Evolutionary conservation across 495 filamentous ascomycete genomes (phyloP).

Genomic region (Penicillium subrubescens): DNA sequence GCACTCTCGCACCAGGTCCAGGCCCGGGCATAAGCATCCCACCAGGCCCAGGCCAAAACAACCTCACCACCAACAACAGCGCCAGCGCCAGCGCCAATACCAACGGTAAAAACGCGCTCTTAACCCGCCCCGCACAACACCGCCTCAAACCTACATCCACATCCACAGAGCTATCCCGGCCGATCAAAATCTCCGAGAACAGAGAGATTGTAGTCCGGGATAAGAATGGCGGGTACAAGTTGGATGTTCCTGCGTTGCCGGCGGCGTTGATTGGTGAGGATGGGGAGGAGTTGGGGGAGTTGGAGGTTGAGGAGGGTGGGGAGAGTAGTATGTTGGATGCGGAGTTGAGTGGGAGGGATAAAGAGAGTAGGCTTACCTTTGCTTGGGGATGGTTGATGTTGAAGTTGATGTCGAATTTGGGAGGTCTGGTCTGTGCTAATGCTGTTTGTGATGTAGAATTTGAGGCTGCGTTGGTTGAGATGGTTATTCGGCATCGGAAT

Average conservation of each 20-base stretch:
- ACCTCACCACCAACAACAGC: background rate
- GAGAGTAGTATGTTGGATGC: slow-evolving; percentile 12
- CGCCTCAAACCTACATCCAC: slow-evolving; percentile 33
- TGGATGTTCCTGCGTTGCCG: slow-evolving; percentile 66
- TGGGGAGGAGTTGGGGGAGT: slow-evolving; percentile 51
- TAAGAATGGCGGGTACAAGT: slow-evolving; percentile 70
- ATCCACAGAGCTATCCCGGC: slow-evolving; percentile 39
- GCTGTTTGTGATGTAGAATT: slow-evolving; percentile 33
- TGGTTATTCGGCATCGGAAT: slow-evolving; percentile 63
- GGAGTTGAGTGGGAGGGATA: slow-evolving; percentile 43
- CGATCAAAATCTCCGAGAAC: slow-evolving; percentile 45
- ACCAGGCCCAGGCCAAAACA: background rate
- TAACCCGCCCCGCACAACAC: slow-evolving; percentile 33
- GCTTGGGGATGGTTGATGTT: background rate
- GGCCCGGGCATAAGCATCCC: background rate
- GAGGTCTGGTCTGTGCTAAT: slow-evolving; percentile 3
- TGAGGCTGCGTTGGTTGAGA: slow-evolving; percentile 51
- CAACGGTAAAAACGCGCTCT: slow-evolving; percentile 17
- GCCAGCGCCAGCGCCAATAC: background rate
- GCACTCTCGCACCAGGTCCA: background rate
- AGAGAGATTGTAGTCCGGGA: slow-evolving; percentile 77
- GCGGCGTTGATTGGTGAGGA: slow-evolving; percentile 54
- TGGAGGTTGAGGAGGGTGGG: slow-evolving; percentile 26
- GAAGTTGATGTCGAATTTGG: background rate
- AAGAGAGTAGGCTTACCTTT: slow-evolving; percentile 41